Conservation (phyloP, 2,329 filamentous ascomycete genomes). For the Colletotrichum magnum region DNA sequence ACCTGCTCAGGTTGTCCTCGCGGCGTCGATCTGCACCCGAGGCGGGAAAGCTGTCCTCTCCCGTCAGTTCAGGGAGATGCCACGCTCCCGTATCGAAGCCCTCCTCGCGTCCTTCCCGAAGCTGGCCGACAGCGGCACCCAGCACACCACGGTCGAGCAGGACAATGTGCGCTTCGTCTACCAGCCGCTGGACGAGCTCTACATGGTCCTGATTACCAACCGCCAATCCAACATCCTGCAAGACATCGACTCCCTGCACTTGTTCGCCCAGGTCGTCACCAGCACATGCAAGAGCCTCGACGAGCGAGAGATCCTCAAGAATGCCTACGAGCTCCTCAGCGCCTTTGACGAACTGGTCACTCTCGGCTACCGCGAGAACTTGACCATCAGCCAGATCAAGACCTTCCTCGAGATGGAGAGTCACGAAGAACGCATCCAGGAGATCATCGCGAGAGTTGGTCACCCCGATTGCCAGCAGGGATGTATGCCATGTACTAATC, state of each 20-base stretch:
- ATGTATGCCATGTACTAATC: slow-evolving; percentile 42
- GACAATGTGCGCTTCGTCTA: slow-evolving; percentile 99
- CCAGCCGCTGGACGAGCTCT: slow-evolving; percentile 98
- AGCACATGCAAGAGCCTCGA: slow-evolving; percentile 97
- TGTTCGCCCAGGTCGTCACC: slow-evolving; percentile 97
- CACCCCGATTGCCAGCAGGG: slow-evolving; percentile 20
- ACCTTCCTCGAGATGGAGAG: slow-evolving; percentile 99
- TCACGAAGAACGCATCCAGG: slow-evolving; percentile 98
- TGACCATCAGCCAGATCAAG: slow-evolving; percentile 97
- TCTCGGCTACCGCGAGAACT: slow-evolving; percentile 94
- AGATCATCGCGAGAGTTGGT: slow-evolving; percentile 91
- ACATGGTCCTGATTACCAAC: slow-evolving; percentile 99
- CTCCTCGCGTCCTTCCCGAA: slow-evolving; percentile 98
- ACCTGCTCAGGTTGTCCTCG: slow-evolving; percentile 87
- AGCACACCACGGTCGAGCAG: slow-evolving; percentile 98
- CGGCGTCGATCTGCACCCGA: slow-evolving; percentile 98
- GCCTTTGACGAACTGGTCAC: slow-evolving; percentile 98
- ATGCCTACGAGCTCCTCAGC: slow-evolving; percentile 95
- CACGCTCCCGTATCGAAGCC: slow-evolving; percentile 95
- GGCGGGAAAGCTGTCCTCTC: slow-evolving; percentile 99
- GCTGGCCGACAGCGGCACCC: slow-evolving; percentile 93
- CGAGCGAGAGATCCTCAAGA: slow-evolving; percentile 93
- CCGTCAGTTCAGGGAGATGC: slow-evolving; percentile 97
- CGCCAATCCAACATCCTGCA: slow-evolving; percentile 99
- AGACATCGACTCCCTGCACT: slow-evolving; percentile 97